phyloP scores from a whole-genome alignment of 345 rosid species.

The Aquilaria sinensis region DNA sequence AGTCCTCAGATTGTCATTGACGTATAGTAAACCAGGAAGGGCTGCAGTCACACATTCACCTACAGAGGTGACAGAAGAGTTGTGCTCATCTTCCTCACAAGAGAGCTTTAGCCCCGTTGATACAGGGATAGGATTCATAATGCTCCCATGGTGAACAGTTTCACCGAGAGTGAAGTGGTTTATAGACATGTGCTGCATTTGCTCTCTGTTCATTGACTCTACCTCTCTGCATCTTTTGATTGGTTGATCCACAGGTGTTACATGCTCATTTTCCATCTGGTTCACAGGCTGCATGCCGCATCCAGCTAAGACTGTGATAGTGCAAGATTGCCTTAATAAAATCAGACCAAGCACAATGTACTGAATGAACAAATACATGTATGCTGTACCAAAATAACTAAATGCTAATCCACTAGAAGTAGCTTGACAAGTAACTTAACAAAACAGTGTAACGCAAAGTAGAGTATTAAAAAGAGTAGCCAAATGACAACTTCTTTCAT shows the following conservation, averaged over 20 bases:
- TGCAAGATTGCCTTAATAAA: background rate
- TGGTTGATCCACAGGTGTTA: slow-evolving; percentile 24
- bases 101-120: slow-evolving; percentile 72
- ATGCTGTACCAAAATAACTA: background rate
- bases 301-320: slow-evolving; percentile 32
- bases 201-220: slow-evolving; percentile 32
- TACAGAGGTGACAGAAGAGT: slow-evolving; percentile 54
- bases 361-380: background rate
- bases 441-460: too few relatives aligned
- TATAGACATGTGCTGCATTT: slow-evolving; percentile 33
- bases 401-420: background rate
- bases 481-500: too few relatives aligned
- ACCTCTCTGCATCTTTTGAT: slow-evolving; percentile 48
- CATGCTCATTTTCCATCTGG: slow-evolving; percentile 34
- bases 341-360: slow-evolving; percentile 1
- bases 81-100: slow-evolving; percentile 61
- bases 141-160: slow-evolving; percentile 32
- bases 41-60: slow-evolving; percentile 38
- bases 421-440: too few relatives aligned
- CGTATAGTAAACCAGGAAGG: slow-evolving; percentile 38
- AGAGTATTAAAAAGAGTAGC: too few relatives aligned
- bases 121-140: slow-evolving; percentile 46
- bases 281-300: slow-evolving; percentile 35
- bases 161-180: slow-evolving; percentile 37
- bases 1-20: slow-evolving; percentile 34